phyloP scores from a whole-genome alignment of 208 protist species.

The Acanthamoeba castellanii region DNA sequence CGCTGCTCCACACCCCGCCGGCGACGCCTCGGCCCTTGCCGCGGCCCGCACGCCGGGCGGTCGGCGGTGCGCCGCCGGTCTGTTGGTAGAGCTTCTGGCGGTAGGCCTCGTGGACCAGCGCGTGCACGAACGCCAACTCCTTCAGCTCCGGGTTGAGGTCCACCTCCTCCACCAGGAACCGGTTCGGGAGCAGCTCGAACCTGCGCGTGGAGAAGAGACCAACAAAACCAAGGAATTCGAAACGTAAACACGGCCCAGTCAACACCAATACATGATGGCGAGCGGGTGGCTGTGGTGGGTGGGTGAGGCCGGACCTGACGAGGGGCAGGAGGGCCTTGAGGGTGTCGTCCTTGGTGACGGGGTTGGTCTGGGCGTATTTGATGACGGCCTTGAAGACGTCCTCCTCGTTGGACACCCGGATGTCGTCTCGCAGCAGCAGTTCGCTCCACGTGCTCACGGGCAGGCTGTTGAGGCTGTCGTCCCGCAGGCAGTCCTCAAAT shows the following conservation, averaged over 20 bases:
- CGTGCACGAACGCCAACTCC: conserved; percentile 1
- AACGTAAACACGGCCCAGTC: too few relatives aligned
- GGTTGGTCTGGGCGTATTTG: conserved; percentile 8
- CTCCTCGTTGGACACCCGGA: conserved; percentile 19
- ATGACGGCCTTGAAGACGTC: conserved; percentile 57
- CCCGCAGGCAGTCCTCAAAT: conserved; percentile 17
- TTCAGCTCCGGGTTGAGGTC: conserved; percentile 26
- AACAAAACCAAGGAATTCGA: too few relatives aligned
- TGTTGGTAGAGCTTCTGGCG: conserved; percentile 51
- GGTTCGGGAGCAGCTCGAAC: conserved; percentile 6
- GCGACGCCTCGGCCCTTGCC: background rate
- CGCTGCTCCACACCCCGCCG: background rate
- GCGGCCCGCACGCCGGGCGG: background rate
- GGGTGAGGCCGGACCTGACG: background rate
- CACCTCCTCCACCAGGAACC: conserved; percentile 55
- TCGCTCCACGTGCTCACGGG: conserved; percentile 9
- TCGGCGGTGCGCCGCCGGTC: background rate
- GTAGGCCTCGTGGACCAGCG: conserved; percentile 52
- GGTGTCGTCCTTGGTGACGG: background rate
- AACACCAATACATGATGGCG: too few relatives aligned
- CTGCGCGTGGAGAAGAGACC: background rate
- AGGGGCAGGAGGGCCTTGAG: conserved; percentile 2
- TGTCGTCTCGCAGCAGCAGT: conserved; percentile 30
- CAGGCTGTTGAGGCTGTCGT: conserved; percentile 15
- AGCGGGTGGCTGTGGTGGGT: too few relatives aligned